Conservation (phyloP, 257 asterid genomes). For the Solanum sparsipilum region DNA sequence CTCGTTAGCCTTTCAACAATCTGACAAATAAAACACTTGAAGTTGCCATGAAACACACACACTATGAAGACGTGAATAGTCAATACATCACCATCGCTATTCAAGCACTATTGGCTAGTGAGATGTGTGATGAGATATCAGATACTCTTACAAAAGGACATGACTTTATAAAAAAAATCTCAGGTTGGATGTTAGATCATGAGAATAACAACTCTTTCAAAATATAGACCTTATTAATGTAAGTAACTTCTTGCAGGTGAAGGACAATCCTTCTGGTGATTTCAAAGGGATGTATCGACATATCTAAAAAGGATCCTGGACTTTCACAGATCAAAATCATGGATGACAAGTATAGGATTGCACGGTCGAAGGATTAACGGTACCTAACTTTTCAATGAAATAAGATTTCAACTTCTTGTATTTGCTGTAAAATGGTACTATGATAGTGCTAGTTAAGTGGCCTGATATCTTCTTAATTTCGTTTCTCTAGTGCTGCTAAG, state of each 20-base stretch:
- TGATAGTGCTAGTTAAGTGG: too few relatives aligned
- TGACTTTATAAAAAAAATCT: constrained; percentile 49
- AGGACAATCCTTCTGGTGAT: constrained; percentile 70
- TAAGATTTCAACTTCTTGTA: too few relatives aligned
- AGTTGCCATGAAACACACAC: constrained; percentile 57
- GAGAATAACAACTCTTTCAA: not conserved
- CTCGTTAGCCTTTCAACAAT: constrained; percentile 64
- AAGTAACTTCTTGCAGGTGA: constrained; percentile 27
- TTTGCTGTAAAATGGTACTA: too few relatives aligned
- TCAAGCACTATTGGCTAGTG: constrained; percentile 67
- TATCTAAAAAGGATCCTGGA: constrained; percentile 81
- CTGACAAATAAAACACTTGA: constrained; percentile 48
- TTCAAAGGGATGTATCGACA: constrained; percentile 65
- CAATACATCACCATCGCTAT: constrained; percentile 56
- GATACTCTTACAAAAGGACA: constrained; percentile 65
- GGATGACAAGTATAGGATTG: constrained; percentile 80
- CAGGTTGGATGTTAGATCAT: constrained; percentile 25
- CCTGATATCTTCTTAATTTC: too few relatives aligned
- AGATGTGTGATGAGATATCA: constrained; percentile 44
- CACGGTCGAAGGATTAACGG: constrained; percentile 80
- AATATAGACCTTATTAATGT: not conserved
- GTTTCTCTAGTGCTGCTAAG: too few relatives aligned
- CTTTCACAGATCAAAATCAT: constrained; percentile 80
- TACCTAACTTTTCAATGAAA: not conserved
- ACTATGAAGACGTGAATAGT: constrained; percentile 58